Evolutionary conservation across 306 rosid species (phyloP).

Genomic region (Gynostemma pentaphyllum): DNA sequence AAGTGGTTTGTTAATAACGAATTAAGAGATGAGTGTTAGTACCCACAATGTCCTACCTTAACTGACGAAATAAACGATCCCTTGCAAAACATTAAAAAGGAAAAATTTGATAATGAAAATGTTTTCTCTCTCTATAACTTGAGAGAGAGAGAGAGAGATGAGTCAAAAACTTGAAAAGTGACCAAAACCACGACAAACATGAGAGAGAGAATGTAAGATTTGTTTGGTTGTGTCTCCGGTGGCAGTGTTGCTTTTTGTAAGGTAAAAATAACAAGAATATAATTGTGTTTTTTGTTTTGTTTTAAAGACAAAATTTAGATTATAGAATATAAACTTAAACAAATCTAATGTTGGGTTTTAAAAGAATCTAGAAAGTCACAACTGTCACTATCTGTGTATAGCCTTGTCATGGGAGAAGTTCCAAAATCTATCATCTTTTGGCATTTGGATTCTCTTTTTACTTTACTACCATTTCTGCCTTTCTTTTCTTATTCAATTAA

Average conservation of each 20-base stretch:
- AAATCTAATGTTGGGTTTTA: constrained; percentile 8
- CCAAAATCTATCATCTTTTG: too few species aligned
- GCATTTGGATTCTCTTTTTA: too few species aligned
- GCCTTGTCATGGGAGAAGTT: background rate
- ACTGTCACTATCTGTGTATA: constrained; percentile 9
- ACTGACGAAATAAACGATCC: too few species aligned
- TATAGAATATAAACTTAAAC: constrained; percentile 3
- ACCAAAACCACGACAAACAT: background rate
- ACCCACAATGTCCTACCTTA: too few species aligned
- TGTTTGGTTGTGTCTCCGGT: constrained; percentile 22
- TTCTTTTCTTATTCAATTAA: too few species aligned
- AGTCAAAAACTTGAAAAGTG: constrained; percentile 10
- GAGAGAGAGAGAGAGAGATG: too few species aligned
- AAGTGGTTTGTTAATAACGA: too few species aligned
- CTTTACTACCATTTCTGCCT: too few species aligned
- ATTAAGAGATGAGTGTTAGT: too few species aligned
- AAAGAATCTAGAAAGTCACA: constrained; percentile 15
- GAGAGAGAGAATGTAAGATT: background rate
- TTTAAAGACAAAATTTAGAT: background rate
- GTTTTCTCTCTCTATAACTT: constrained; percentile 5
- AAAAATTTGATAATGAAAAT: too few species aligned
- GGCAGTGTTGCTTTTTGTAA: background rate
- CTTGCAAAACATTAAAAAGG: too few species aligned
- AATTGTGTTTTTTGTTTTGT: constrained; percentile 21
- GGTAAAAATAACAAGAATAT: constrained; percentile 24